Percentiles rank a stretch among this genome's conserved stretches.
These are phyloP conservation scores for Alternaria sp. DNA, from an alignment of 2,329 filamentous ascomycete species.

Conservation along the genomic window DNA sequence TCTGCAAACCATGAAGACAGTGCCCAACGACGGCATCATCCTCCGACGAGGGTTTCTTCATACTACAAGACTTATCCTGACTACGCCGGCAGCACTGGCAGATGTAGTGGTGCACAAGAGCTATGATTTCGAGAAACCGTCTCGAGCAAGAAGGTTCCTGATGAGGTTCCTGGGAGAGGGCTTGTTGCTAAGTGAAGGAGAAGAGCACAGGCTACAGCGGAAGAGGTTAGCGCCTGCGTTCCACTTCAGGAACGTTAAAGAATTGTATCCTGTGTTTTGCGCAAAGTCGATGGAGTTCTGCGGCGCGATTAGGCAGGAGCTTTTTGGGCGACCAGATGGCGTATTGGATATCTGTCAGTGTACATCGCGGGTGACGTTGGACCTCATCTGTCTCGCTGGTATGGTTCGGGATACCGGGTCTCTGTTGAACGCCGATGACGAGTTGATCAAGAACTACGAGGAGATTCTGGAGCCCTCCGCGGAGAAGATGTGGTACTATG, in stretches of 20 bases:
- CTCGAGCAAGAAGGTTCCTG: constrained; percentile 53
- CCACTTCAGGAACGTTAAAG: constrained; percentile 82
- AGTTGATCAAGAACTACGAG: constrained; percentile 52
- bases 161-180: constrained; percentile 59
- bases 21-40: constrained; percentile 52
- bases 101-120: constrained; percentile 61
- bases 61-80: constrained; percentile 46
- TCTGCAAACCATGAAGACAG: constrained; percentile 46
- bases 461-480: constrained; percentile 54
- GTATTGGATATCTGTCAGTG: constrained; percentile 53
- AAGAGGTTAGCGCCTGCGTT: constrained; percentile 84
- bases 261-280: constrained; percentile 87
- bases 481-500: constrained; percentile 57
- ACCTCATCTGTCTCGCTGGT: constrained; percentile 56
- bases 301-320: constrained; percentile 63
- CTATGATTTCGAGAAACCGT: constrained; percentile 63
- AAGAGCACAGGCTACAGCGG: constrained; percentile 62
- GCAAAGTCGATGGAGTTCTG: constrained; percentile 73
- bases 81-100: constrained; percentile 52
- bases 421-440: constrained; percentile 51
- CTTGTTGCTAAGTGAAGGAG: constrained; percentile 58
- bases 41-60: constrained; percentile 50
- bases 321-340: constrained; percentile 51
- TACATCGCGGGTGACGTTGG: constrained; percentile 54
- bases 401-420: constrained; percentile 54